Base-by-base conservation (phyloP, 2,329 filamentous ascomycete genomes). In the Neonectria punicea region DNA sequence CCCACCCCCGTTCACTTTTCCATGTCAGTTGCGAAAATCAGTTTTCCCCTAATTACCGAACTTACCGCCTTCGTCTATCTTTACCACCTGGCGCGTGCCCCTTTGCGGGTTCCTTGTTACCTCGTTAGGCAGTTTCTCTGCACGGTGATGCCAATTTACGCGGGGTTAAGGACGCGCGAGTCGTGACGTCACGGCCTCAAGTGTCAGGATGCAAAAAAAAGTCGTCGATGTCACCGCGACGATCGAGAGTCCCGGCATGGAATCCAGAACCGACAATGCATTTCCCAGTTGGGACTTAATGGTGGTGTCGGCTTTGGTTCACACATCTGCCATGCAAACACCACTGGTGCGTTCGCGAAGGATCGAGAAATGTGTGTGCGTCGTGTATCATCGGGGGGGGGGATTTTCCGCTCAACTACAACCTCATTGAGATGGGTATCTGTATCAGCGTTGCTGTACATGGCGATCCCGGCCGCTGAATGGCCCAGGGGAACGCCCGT, bases 361-460 rank as follows among this genome's bases (percentile, higher is more conserved):
- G 43, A 34, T 34, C 18, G 30, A 51, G 32, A 22, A 22, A 58
- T 57, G 34, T 61, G 58, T 64, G 61, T 69, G 53, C 61, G 51
- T 20, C 66, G 60, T 72, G 63, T 63, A 53, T 68, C 30, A 46
- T n/a, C 16, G 30, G 39, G 49, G 70, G 39, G 49, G 70, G 69
- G 61, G 69, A 70, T 72, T 58, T 67, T 61, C 58, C 43, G 58
- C 66, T 59, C 44, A 63, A 65, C 50, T 72, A 60, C 58, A 66
- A 53, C 67, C 71, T 68, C 71, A 70, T 73, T 73, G 71, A 73
- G 71, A 71, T 73, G 71, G 68, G 71, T 73, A 70, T 70, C 65
- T 71, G 57, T 68, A 65, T 70, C 53, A 41, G 59, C 55, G 56
- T 53, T 60, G 28, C 56, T 70, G 71, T 70, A 73, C 34, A 63